These are phyloP conservation scores for Erysimum cheiranthoides DNA, from an alignment of 345 rosid species.

Conservation along the genomic window DNA sequence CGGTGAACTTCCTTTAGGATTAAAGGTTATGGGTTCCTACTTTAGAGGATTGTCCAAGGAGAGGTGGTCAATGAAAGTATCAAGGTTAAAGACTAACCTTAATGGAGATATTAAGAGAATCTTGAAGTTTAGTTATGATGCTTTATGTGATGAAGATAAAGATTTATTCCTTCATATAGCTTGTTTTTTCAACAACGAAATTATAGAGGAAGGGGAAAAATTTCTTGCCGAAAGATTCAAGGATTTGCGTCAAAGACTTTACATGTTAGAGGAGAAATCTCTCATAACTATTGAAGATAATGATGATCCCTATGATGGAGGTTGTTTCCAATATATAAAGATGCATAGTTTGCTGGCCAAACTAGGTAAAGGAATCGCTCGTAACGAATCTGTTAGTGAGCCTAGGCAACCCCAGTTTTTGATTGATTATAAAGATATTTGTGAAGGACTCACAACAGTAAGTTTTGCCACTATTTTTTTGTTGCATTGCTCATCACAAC, in stretches of 20 bases:
- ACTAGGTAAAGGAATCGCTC: slow-evolving; percentile 38
- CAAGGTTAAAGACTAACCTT: slow-evolving; percentile 15
- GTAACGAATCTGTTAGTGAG: neutral
- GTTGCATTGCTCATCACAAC: neutral
- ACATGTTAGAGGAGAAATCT: slow-evolving; percentile 21
- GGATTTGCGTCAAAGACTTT: neutral
- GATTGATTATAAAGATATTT: slow-evolving; percentile 24
- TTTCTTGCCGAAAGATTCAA: neutral
- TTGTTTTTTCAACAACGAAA: neutral
- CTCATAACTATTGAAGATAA: neutral
- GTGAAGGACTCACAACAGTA: slow-evolving; percentile 27
- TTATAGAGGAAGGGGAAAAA: too few species aligned
- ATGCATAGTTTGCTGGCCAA: slow-evolving; percentile 45
- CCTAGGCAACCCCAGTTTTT: slow-evolving; percentile 32
- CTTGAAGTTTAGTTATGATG: slow-evolving; percentile 47
- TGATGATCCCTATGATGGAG: too few species aligned
- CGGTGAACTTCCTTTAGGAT: slow-evolving; percentile 39
- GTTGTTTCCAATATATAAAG: neutral
- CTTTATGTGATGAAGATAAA: slow-evolving; percentile 29
- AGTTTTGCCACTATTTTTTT: neutral
- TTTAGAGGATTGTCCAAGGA: neutral
- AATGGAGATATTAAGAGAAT: slow-evolving; percentile 7
- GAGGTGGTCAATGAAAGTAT: slow-evolving; percentile 30
- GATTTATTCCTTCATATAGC: slow-evolving; percentile 48
- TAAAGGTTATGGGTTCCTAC: slow-evolving; percentile 40